Conservation (phyloP, 2,329 filamentous ascomycete genomes). For the Phoma sp. region DNA sequence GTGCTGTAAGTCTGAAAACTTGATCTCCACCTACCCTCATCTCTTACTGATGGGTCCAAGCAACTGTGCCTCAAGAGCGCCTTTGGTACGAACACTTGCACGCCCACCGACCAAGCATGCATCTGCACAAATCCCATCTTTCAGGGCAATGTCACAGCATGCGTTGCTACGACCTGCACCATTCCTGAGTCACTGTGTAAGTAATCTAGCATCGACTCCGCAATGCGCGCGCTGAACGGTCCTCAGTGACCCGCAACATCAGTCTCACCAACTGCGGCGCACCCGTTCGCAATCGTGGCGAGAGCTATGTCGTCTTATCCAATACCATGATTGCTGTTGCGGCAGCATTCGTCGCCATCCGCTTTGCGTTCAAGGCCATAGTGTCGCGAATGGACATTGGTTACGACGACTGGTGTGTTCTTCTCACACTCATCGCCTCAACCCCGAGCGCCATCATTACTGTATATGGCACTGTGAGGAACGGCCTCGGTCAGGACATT, state of each 20-base stretch:
- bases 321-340: constrained; percentile 47
- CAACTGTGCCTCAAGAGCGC: constrained; percentile 14
- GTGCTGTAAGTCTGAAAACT: constrained; percentile 24
- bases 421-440: constrained; percentile 31
- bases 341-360: constrained; percentile 42
- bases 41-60: constrained; percentile 6
- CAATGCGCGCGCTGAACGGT: background rate
- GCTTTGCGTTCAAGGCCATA: constrained; percentile 48
- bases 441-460: constrained; percentile 39
- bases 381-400: constrained; percentile 46
- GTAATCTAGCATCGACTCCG: background rate
- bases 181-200: constrained; percentile 33
- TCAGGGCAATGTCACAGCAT: constrained; percentile 28
- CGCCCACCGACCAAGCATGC: constrained; percentile 27
- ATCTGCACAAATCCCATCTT: constrained; percentile 34
- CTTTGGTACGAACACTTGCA: constrained; percentile 26
- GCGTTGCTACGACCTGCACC: constrained; percentile 29
- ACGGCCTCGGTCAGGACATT: constrained; percentile 60
- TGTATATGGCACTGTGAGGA: constrained; percentile 29
- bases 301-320: constrained; percentile 43
- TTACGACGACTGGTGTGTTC: constrained; percentile 49
- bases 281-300: constrained; percentile 49
- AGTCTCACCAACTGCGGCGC: constrained; percentile 50
- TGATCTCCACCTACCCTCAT: background rate
- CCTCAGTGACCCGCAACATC: constrained; percentile 51